These are phyloP conservation scores for Saksenaea vasiformis DNA, from an alignment of 371 early-diverging fungal genomes.

Conservation along the genomic window DNA sequence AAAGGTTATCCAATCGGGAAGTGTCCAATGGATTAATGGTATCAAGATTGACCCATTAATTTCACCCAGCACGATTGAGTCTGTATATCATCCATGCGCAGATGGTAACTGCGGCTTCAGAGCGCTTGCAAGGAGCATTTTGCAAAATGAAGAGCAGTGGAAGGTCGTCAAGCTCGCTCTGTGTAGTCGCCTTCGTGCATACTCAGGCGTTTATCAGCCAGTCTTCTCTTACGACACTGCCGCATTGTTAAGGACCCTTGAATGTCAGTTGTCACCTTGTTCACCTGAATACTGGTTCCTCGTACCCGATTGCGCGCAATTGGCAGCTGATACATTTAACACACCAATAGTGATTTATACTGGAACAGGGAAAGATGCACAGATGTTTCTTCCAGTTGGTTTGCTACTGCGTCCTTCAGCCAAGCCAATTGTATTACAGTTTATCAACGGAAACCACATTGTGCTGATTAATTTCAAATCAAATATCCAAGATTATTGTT, in stretches of 20 bases:
- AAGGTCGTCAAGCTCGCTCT: neutral
- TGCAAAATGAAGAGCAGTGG: neutral
- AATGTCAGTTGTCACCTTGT: neutral
- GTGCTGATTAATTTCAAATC: neutral
- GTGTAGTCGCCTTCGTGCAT: neutral
- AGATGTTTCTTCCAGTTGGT: neutral
- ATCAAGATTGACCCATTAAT: neutral
- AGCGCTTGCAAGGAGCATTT: neutral
- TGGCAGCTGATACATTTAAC: constrained; percentile 10
- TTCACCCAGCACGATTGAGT: neutral
- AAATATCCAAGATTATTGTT: neutral
- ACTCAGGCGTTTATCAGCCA: neutral
- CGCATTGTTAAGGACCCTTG: neutral
- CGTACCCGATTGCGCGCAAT: neutral
- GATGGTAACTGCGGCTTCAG: constrained; percentile 4
- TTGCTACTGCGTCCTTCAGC: neutral
- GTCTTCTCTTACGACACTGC: neutral
- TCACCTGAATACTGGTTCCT: constrained; percentile 4
- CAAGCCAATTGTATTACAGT: neutral
- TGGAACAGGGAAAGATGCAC: neutral
- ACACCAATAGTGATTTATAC: constrained; percentile 8
- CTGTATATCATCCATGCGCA: neutral
- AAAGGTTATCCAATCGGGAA: neutral
- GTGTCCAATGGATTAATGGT: neutral
- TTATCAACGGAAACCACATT: neutral